These are phyloP conservation scores for Rhizomucor miehei DNA, from an alignment of 371 early-diverging fungal genomes.

Conservation along the genomic window DNA sequence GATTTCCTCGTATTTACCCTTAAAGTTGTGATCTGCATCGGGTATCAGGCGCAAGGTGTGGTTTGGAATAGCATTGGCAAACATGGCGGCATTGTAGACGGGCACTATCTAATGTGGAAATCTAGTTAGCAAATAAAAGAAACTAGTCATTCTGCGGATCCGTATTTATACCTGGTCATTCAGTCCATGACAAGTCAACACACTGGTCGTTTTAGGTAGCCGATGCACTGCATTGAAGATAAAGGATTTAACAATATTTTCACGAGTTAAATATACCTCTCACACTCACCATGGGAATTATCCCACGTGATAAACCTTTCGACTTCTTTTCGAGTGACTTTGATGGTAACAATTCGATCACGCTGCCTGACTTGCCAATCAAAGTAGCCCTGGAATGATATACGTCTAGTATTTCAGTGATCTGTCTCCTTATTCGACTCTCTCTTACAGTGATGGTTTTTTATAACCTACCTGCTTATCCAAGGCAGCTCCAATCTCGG, in stretches of 20 bases:
- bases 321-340: constrained; percentile 37
- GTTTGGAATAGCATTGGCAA: constrained; percentile 48
- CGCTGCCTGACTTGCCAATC: constrained; percentile 37
- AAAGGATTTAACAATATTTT: not conserved
- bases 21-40: constrained; percentile 60
- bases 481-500: constrained; percentile 30
- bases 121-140: not conserved
- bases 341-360: constrained; percentile 27
- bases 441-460: too few species aligned
- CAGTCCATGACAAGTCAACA: constrained; percentile 59
- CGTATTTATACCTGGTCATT: constrained; percentile 40
- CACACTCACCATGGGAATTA: constrained; percentile 35
- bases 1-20: constrained; percentile 41
- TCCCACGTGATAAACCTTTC: constrained; percentile 35
- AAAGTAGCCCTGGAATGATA: constrained; percentile 31
- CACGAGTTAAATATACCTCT: too few species aligned
- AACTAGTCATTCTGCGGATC: not conserved
- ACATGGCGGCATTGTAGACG: constrained; percentile 51
- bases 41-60: constrained; percentile 51
- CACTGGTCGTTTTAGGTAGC: constrained; percentile 54
- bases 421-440: not conserved
- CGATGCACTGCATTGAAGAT: constrained; percentile 23
- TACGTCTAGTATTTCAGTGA: not conserved
- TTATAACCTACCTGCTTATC: constrained; percentile 15
- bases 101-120: constrained; percentile 46